Evolutionary conservation across 1,139 yeast genomes (phyloP).

Genomic region (Debaryomyces psychrophilus): DNA sequence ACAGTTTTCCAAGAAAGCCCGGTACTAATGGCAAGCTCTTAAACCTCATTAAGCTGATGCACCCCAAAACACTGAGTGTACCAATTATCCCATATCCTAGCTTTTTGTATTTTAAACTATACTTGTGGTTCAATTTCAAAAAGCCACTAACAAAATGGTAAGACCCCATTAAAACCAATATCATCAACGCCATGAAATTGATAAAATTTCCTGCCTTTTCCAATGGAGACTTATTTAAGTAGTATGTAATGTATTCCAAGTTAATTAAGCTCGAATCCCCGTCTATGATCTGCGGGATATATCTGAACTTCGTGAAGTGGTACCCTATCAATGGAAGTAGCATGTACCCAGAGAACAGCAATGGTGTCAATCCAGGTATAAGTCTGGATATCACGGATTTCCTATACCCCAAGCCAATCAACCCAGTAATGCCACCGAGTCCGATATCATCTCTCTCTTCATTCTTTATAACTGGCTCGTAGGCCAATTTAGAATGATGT

Average conservation of each 20-base stretch:
- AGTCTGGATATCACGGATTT: constrained; percentile 45
- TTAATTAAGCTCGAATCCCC: constrained; percentile 67
- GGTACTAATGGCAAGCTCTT: constrained; percentile 20
- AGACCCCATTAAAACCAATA: constrained; percentile 27
- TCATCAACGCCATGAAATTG: constrained; percentile 25
- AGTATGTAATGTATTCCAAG: constrained; percentile 55
- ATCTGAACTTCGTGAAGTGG: constrained; percentile 54
- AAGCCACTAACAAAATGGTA: constrained; percentile 46
- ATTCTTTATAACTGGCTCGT: constrained; percentile 21
- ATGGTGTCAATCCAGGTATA: constrained; percentile 45
- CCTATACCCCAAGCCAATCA: constrained; percentile 57
- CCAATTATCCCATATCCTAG: constrained; percentile 38
- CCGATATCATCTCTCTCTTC: constrained; percentile 52
- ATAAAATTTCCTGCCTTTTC: constrained; percentile 22
- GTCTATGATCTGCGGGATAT: constrained; percentile 54
- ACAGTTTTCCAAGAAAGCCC: constrained; percentile 36
- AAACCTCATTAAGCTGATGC: constrained; percentile 29
- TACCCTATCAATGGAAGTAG: constrained; percentile 47
- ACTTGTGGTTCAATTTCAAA: constrained; percentile 34
- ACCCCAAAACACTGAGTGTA: constrained; percentile 27
- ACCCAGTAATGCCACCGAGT: constrained; percentile 57
- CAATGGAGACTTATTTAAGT: constrained; percentile 30
- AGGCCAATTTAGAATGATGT: constrained; percentile 11
- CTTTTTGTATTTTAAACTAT: constrained; percentile 33
- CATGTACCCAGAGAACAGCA: constrained; percentile 62